Evolutionary conservation across 768 basidiomycete species (phyloP), one percentile per base, ranked within the genome.

Genomic region (Trametes villosa): DNA sequence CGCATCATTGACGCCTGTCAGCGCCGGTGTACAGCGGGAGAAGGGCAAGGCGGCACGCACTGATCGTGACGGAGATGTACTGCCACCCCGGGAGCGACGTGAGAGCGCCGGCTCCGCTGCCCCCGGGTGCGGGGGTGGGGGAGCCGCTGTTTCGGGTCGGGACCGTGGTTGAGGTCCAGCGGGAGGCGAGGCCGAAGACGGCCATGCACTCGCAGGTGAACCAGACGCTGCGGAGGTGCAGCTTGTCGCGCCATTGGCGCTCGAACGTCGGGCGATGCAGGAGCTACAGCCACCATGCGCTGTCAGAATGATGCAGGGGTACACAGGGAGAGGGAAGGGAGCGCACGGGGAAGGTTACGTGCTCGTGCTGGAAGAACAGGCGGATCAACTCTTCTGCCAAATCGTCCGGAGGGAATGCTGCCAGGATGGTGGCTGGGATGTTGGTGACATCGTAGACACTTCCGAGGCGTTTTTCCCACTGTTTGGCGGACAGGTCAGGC

Each of bases 331-430:
- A 9, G 26, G 24, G 26, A 26, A 13, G 45, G 29, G 26, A 59
- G 59, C 9, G 61, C 27, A 46, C 45, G 7, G 45, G 45, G 13
- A 27, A 27, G 22, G 45, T 46, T 6, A 29, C 59, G 26, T 56
- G 60, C 27, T 62, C 57, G 22, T 65, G 63, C 8, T 60, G 64
- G 66, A 96, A 96, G 70, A 85, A 94, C 20, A 87, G 75, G 36
- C 84, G 75, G 65, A 94, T 82, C 29, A 97, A 78, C 17, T 65
- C 68, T 24, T 72, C 66, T 9, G 81, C 81, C 18, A 94, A 81
- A 59, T 88, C 86, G 17, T 73, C 67, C 0, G 90, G 83, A 38
- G 92, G 94, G 51, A 90, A 86, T 13, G 27, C 45, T 3, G 22
- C 24, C 12, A 46, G 45, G 7, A 46, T 9, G 13, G 2, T 27